Evolutionary conservation across 768 basidiomycete species (phyloP).

Genomic region (Mycena crocata): DNA sequence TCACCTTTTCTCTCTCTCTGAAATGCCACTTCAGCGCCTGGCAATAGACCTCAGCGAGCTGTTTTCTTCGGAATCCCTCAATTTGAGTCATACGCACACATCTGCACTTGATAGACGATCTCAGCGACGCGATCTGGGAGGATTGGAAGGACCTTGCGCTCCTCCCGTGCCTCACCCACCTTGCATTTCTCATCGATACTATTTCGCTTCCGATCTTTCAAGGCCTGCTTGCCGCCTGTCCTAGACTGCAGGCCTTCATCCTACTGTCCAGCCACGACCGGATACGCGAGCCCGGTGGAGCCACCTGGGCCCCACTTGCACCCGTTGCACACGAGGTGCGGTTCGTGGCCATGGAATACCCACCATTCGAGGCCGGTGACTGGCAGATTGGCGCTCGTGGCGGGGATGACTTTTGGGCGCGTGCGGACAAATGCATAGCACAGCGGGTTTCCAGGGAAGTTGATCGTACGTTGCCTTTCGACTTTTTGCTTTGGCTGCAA

Average conservation of each 20-base stretch:
- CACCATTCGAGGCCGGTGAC: neutral
- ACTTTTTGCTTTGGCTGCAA: too few species aligned
- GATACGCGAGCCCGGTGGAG: neutral
- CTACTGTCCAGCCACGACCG: neutral
- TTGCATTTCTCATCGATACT: neutral
- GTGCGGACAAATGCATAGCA: constrained; percentile 14
- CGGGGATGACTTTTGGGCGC: constrained; percentile 16
- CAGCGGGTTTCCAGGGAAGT: neutral
- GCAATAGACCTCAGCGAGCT: neutral
- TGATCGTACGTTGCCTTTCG: constrained; percentile 3
- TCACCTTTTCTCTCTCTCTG: neutral
- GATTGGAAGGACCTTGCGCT: constrained; percentile 1
- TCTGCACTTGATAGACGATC: neutral
- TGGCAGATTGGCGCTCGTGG: constrained; percentile 15
- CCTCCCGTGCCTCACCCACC: constrained; percentile 11
- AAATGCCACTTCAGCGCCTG: constrained; percentile 9
- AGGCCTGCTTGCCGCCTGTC: neutral
- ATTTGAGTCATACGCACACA: constrained; percentile 8
- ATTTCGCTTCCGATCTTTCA: neutral
- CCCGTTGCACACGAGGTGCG: constrained; percentile 1
- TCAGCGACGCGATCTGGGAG: neutral
- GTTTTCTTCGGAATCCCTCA: neutral
- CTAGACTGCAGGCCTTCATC: neutral
- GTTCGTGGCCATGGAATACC: neutral
- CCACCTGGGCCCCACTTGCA: neutral